A percentile compares a stretch with the other conserved stretches of the same genome.
These are phyloP conservation scores for Cryphonectria naterciae DNA, from an alignment of 2,329 filamentous ascomycete genomes.

Conservation along the genomic window DNA sequence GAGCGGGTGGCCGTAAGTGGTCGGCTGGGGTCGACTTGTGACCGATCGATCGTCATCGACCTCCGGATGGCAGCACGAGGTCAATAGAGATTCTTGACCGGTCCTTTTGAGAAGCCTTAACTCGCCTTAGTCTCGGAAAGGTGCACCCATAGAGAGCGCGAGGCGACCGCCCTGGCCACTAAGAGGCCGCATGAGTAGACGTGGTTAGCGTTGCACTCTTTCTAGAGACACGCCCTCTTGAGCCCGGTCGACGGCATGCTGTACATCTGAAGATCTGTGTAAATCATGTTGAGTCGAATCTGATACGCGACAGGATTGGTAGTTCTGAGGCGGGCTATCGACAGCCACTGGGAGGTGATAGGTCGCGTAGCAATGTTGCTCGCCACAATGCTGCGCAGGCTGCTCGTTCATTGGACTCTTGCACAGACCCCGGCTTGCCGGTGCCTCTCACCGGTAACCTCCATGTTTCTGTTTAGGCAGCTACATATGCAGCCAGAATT, in stretches of 20 bases:
- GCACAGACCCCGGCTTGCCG: not conserved
- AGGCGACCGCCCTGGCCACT: not conserved
- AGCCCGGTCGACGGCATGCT: not conserved
- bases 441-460: constrained; percentile 1
- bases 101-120: not conserved
- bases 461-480: not conserved
- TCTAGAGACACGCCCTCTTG: constrained; percentile 1
- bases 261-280: not conserved
- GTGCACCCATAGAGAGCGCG: not conserved
- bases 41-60: not conserved
- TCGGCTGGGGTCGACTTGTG: not conserved
- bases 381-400: not conserved
- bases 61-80: not conserved
- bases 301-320: not conserved
- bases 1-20: not conserved
- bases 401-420: constrained; percentile 4
- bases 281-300: not conserved
- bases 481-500: not conserved
- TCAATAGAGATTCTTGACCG: not conserved
- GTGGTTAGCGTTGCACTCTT: not conserved
- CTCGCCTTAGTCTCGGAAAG: not conserved
- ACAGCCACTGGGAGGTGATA: not conserved
- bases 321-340: not conserved
- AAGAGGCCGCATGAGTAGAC: not conserved
- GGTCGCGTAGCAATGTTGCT: not conserved